A percentile compares a stretch with the other conserved stretches of the same genome.
Evolutionary conservation across 306 rosid genomes (phyloP).

Genomic region (Vigna angularis): DNA sequence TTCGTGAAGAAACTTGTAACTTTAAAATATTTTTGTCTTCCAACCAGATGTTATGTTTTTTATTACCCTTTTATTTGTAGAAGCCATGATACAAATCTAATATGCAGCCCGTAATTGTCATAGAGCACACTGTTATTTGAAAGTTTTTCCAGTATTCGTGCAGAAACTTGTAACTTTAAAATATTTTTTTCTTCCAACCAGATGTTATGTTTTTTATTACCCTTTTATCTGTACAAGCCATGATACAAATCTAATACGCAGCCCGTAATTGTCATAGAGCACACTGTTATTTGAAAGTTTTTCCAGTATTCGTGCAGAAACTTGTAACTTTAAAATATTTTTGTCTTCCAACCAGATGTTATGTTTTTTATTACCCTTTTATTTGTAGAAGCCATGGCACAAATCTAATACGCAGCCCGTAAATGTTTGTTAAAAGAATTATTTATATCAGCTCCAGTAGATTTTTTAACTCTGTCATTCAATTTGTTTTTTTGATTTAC

Average conservation of each 20-base stretch:
- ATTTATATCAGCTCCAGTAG: conserved; percentile 22
- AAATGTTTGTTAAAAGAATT: conserved; percentile 18
- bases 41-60: background rate
- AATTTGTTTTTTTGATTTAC: conserved; percentile 14
- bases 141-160: conserved; percentile 13
- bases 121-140: conserved; percentile 16
- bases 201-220: background rate
- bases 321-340: conserved; percentile 12
- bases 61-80: background rate
- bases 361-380: background rate
- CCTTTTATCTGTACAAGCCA: background rate
- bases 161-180: conserved; percentile 13
- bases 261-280: background rate
- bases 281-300: conserved; percentile 23
- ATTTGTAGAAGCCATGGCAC: background rate
- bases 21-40: conserved; percentile 9
- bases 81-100: background rate
- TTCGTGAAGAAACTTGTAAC: conserved; percentile 13
- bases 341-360: conserved; percentile 3
- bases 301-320: conserved; percentile 9
- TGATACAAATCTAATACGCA: background rate
- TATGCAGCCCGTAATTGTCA: no score
- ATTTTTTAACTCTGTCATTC: conserved; percentile 16
- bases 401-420: background rate
- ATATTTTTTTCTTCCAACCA: conserved; percentile 13